These are phyloP conservation scores for Boletus semigastroideus DNA, from an alignment of 1,284 basidiomycete genomes.

Conservation along the genomic window DNA sequence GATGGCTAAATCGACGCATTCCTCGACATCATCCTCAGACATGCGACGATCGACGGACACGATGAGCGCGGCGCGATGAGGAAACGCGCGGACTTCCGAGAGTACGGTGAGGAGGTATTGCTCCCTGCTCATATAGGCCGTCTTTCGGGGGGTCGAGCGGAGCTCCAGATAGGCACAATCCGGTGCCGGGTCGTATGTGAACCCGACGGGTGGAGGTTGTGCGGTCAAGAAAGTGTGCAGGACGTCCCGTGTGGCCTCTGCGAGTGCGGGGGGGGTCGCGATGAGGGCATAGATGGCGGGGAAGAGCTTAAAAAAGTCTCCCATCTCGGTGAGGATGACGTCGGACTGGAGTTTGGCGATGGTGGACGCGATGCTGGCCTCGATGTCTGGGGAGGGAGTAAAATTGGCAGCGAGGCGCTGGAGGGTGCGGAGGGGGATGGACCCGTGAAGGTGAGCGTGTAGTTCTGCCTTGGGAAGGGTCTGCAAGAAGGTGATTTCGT, in stretches of 20 bases:
- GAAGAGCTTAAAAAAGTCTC: slow-evolving; percentile 74
- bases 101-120: slow-evolving; percentile 66
- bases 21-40: slow-evolving; percentile 45
- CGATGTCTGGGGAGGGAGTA: slow-evolving; percentile 17
- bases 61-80: slow-evolving; percentile 55
- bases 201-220: slow-evolving; percentile 23
- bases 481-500: slow-evolving; percentile 59
- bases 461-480: slow-evolving; percentile 75
- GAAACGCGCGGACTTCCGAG: slow-evolving; percentile 61
- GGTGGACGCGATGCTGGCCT: slow-evolving; percentile 10
- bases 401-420: slow-evolving; percentile 61
- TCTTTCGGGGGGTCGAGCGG: slow-evolving; percentile 66
- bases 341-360: slow-evolving; percentile 44
- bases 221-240: slow-evolving; percentile 54
- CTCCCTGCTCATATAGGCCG: slow-evolving; percentile 51
- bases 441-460: slow-evolving; percentile 82
- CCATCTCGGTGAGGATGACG: slow-evolving; percentile 51
- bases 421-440: slow-evolving; percentile 67
- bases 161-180: slow-evolving; percentile 71
- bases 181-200: slow-evolving; percentile 33
- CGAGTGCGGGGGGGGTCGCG: slow-evolving; percentile 52
- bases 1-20: slow-evolving; percentile 59
- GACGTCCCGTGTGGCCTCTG: slow-evolving; percentile 58
- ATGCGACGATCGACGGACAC: slow-evolving; percentile 75
- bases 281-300: slow-evolving; percentile 77